Conservation (phyloP, 129 eudicot genomes). For the Helichrysum umbraculigerum region DNA sequence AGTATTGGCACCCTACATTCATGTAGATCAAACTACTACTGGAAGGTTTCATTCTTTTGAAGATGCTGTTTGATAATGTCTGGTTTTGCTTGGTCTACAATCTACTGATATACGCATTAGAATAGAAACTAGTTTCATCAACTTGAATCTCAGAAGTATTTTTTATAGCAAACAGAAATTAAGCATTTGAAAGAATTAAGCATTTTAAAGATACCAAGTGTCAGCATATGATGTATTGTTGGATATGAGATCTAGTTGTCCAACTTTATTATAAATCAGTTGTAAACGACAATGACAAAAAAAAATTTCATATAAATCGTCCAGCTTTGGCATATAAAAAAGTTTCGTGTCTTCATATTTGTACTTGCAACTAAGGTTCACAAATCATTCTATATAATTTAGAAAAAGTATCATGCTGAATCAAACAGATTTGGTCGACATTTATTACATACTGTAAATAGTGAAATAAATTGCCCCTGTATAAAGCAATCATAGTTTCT, state of each 20-base stretch:
- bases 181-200: neutral
- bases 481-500: neutral
- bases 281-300: neutral
- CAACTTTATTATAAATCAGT: neutral
- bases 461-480: constrained; percentile 4
- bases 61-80: neutral
- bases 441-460: neutral
- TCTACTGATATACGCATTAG: neutral
- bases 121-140: neutral
- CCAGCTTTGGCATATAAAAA: neutral
- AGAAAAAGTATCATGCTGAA: neutral
- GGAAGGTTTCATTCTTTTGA: neutral
- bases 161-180: neutral
- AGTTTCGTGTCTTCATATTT: neutral
- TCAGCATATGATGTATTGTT: neutral
- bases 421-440: neutral
- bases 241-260: neutral
- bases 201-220: neutral
- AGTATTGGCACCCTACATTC: neutral
- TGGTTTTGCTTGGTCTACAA: constrained; percentile 5
- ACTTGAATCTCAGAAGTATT: neutral
- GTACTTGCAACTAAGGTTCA: neutral
- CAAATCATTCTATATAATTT: neutral
- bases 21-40: neutral
- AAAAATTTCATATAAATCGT: neutral